A percentile compares a stretch with the other conserved stretches of the same genome.
Evolutionary conservation across 106 monocot species (phyloP).

Genomic region (Cymbidium sinense): DNA sequence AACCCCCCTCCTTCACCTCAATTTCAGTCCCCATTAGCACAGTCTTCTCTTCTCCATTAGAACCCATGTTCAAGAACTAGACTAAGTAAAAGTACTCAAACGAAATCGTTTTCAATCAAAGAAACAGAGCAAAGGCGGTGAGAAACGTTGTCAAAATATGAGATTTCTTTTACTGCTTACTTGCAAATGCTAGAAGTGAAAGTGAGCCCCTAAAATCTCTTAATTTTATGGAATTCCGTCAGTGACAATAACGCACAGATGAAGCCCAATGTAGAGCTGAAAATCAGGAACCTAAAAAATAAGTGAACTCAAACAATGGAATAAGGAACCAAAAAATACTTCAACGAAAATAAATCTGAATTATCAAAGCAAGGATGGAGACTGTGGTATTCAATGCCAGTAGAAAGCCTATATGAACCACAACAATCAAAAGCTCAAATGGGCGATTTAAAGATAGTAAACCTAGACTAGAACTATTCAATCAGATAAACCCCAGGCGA

Average conservation of each 20-base stretch:
- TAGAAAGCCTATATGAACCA: no score
- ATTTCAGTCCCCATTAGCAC: not conserved
- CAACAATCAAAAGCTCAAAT: no score
- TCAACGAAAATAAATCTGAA: not conserved
- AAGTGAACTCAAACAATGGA: no score
- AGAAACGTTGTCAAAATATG: not conserved
- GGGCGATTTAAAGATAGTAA: not conserved
- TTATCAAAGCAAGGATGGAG: not conserved
- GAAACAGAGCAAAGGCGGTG: no score
- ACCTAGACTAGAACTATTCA: not conserved
- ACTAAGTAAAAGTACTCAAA: not conserved
- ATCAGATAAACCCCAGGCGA: not conserved
- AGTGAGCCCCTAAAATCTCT: not conserved
- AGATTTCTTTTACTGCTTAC: not conserved
- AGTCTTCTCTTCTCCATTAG: not conserved
- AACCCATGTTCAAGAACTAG: not conserved
- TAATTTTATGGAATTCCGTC: not conserved
- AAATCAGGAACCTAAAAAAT: not conserved
- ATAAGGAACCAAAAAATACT: not conserved
- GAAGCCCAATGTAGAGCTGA: not conserved
- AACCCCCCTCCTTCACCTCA: slow-evolving; percentile 10
- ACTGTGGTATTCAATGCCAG: not conserved
- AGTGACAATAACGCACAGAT: not conserved
- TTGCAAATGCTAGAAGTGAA: not conserved
- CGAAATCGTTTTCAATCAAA: not conserved